Evolutionary conservation across 768 basidiomycete genomes (phyloP), one percentile per base, ranked within the genome.

Genomic region (Hypholoma sublateritium): DNA sequence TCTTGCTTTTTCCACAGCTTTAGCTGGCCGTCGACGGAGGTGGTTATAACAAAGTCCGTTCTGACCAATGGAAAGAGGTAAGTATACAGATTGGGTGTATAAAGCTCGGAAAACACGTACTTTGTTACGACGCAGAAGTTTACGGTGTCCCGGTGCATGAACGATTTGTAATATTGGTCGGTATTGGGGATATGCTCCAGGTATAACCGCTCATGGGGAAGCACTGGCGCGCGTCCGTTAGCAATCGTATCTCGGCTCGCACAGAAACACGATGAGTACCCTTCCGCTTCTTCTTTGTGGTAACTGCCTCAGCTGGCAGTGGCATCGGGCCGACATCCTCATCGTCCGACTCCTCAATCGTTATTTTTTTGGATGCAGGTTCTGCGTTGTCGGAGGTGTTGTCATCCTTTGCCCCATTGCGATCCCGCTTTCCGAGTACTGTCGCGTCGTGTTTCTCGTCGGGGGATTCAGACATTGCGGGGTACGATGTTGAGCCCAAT

Each of bases 1-100:
- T 95, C 91, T 74, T 97, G 95, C 72, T 99, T 99, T 79, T 97
- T 98, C 97, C 97, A 99, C n/a, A 99, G 73, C 70, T 99, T 99
- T 60, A 98, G 72, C 71, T 95, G 90, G 2, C 97, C 97, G 68
- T 98, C 97, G 9, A 94, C 72, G 2, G 96, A 98, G 1, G 96
- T 95, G 6, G 97, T 99, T 48, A 99, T 80, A 42, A 98, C 67
- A 67, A 98, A 99, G 56, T 94, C 87, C 12, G 94, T 96, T 70
- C 96, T 97, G 63, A 3, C n/a, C 16, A 14, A 16, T 45, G 44
- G 22, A 17, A 34, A 24, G 47, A 41, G 39, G 32, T 62, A 12
- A 41, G n/a, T 24, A 47, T 11, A 3, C 3, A n/a, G n/a, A 28
- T 3, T 12, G 19, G 12, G 25, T 14, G 7, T 19, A 9, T 16